These are phyloP conservation scores for Epichloe hybrida DNA, from an alignment of 2,329 filamentous ascomycete species.

Conservation along the genomic window DNA sequence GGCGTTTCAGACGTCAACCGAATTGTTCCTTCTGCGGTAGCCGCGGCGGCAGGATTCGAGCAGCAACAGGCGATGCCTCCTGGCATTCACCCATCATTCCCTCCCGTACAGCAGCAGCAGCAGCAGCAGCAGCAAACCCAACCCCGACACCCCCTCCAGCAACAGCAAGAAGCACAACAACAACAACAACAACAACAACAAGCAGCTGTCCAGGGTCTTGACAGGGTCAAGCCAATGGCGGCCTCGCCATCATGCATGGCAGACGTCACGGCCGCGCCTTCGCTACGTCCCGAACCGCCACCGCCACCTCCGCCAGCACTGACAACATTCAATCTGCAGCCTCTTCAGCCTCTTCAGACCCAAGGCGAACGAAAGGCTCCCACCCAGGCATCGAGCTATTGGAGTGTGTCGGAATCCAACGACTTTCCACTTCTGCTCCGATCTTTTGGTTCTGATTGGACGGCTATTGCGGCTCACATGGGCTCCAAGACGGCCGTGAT, in stretches of 20 bases:
- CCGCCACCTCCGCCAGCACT: constrained; percentile 32
- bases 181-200: too few relatives aligned
- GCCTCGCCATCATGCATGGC: constrained; percentile 21
- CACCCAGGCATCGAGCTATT: constrained; percentile 63
- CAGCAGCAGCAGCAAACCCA: not conserved
- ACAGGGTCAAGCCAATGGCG: constrained; percentile 22
- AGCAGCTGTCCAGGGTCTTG: constrained; percentile 14
- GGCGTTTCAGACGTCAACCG: not conserved
- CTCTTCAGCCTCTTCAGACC: constrained; percentile 16
- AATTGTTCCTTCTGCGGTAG: not conserved
- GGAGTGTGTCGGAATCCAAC: constrained; percentile 69
- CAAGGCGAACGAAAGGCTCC: constrained; percentile 37
- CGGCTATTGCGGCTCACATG: constrained; percentile 63
- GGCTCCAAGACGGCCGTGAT: constrained; percentile 77
- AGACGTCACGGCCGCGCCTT: constrained; percentile 43
- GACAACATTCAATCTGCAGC: constrained; percentile 37
- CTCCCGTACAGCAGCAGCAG: constrained; percentile 6
- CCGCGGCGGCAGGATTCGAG: constrained; percentile 24
- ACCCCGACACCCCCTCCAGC: not conserved
- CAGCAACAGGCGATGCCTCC: constrained; percentile 14
- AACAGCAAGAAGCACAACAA: constrained; percentile 7
- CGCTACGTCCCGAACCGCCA: constrained; percentile 40
- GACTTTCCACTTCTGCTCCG: constrained; percentile 62
- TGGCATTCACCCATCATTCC: constrained; percentile 27
- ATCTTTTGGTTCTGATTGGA: constrained; percentile 70